Conservation (phyloP, 306 rosid genomes). For the Carpinus fangiana region DNA sequence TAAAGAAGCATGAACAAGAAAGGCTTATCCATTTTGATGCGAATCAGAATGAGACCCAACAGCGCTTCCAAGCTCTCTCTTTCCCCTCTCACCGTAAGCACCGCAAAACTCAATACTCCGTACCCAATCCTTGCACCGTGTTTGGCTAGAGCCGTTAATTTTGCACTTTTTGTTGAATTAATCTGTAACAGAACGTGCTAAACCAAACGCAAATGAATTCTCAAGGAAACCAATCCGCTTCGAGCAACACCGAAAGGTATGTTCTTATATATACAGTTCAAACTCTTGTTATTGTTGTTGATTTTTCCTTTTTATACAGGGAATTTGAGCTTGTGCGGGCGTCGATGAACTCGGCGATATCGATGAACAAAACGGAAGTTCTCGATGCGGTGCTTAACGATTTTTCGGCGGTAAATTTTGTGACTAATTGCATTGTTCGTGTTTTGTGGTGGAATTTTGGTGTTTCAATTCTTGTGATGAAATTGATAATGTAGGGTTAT, state of each 20-base stretch:
- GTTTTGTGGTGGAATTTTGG: neutral
- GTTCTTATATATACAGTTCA: neutral
- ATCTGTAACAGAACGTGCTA: slow-evolving; percentile 39
- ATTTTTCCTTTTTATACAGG: slow-evolving; percentile 25
- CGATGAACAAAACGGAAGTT: slow-evolving; percentile 72
- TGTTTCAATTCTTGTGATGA: slow-evolving; percentile 23
- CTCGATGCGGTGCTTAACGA: slow-evolving; percentile 65
- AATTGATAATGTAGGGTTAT: slow-evolving; percentile 65
- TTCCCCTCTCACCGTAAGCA: slow-evolving; percentile 67
- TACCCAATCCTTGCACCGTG: neutral
- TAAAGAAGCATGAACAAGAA: slow-evolving; percentile 60
- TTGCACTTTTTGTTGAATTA: neutral
- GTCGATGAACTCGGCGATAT: slow-evolving; percentile 78
- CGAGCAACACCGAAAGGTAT: slow-evolving; percentile 56
- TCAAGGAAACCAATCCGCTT: slow-evolving; percentile 37
- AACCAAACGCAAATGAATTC: slow-evolving; percentile 46
- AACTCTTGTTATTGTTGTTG: neutral
- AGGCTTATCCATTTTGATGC: slow-evolving; percentile 78
- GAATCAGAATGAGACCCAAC: slow-evolving; percentile 86
- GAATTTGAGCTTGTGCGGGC: slow-evolving; percentile 61
- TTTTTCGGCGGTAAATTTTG: slow-evolving; percentile 62
- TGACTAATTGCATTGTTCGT: neutral
- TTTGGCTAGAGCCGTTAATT: neutral
- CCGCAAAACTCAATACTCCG: neutral
- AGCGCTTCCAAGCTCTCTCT: slow-evolving; percentile 50